phyloP scores from a whole-genome alignment of 2,329 filamentous ascomycete genomes.

The Teratosphaeria destructans region DNA sequence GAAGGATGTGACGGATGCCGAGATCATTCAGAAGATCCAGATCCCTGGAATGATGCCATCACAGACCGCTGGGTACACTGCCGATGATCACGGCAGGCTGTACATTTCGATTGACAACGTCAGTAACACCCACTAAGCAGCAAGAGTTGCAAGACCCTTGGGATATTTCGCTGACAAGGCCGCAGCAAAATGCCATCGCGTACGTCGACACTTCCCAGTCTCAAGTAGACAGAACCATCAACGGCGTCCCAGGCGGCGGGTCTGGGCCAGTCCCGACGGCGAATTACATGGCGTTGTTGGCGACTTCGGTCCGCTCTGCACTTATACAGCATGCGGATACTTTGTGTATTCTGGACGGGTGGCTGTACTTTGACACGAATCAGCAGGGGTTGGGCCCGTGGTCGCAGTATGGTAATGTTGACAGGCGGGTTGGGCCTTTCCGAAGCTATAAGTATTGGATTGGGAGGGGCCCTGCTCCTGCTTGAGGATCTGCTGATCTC shows the following conservation, averaged over 20 bases:
- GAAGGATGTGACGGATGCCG: not conserved
- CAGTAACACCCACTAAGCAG: not conserved
- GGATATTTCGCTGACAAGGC: not conserved
- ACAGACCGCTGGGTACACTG: not conserved
- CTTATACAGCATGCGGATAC: not conserved
- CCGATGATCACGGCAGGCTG: not conserved
- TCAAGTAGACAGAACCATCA: not conserved
- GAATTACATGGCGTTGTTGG: not conserved
- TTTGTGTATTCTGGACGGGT: not conserved
- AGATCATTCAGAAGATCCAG: not conserved
- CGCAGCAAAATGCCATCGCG: not conserved
- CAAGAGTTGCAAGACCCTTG: not conserved
- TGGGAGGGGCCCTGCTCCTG: not conserved
- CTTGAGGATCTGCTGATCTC: not conserved
- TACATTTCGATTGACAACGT: not conserved
- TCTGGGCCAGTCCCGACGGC: not conserved
- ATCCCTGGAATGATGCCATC: not conserved
- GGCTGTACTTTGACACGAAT: not conserved
- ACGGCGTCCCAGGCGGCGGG: not conserved
- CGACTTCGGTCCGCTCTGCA: not conserved
- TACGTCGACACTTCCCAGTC: not conserved
- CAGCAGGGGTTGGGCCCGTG: not conserved
- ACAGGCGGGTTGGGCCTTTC: not conserved
- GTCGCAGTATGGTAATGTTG: not conserved
- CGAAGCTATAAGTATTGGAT: not conserved